phyloP scores from a whole-genome alignment of 2,329 filamentous ascomycete genomes.

The Diaporthe amygdali region DNA sequence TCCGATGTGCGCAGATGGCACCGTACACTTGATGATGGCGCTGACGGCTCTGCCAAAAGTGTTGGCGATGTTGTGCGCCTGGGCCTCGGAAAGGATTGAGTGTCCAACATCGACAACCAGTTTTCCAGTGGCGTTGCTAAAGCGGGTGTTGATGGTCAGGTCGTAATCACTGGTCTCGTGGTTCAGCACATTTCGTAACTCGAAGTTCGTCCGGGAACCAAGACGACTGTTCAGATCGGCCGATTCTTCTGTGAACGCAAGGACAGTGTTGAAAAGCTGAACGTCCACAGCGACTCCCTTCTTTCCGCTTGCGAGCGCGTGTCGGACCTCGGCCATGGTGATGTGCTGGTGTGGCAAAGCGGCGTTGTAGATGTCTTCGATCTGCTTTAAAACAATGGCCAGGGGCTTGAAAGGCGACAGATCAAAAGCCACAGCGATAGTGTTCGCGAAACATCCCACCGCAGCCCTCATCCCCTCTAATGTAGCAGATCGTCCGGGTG shows the following conservation, averaged over 20 bases:
- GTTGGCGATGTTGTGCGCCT: conserved; percentile 53
- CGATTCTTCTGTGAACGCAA: conserved; percentile 52
- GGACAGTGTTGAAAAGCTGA: conserved; percentile 55
- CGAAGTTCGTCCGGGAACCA: conserved; percentile 33
- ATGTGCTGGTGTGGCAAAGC: conserved; percentile 49
- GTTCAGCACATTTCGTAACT: conserved; percentile 41
- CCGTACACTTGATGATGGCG: conserved; percentile 43
- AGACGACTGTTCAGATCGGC: conserved; percentile 41
- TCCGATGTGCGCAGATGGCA: conserved; percentile 38
- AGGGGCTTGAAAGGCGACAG: conserved; percentile 39
- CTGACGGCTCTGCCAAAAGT: conserved; percentile 59
- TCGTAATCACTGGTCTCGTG: conserved; percentile 53
- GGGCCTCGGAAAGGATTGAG: conserved; percentile 46
- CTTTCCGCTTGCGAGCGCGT: conserved; percentile 44
- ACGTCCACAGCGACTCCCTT: conserved; percentile 37
- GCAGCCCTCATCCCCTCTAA: conserved; percentile 45
- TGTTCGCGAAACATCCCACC: conserved; percentile 53
- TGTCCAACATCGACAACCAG: conserved; percentile 51
- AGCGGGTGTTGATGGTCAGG: conserved; percentile 50
- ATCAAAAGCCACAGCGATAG: conserved; percentile 41
- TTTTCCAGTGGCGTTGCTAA: conserved; percentile 39
- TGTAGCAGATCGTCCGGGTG: conserved; percentile 49
- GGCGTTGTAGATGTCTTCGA: conserved; percentile 37
- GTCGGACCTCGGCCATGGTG: conserved; percentile 51
- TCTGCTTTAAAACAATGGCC: conserved; percentile 36